Evolutionary conservation across 2,329 filamentous ascomycete species (phyloP), one percentile per base, ranked within the genome.

Genomic region (Exophiala spinifera): DNA sequence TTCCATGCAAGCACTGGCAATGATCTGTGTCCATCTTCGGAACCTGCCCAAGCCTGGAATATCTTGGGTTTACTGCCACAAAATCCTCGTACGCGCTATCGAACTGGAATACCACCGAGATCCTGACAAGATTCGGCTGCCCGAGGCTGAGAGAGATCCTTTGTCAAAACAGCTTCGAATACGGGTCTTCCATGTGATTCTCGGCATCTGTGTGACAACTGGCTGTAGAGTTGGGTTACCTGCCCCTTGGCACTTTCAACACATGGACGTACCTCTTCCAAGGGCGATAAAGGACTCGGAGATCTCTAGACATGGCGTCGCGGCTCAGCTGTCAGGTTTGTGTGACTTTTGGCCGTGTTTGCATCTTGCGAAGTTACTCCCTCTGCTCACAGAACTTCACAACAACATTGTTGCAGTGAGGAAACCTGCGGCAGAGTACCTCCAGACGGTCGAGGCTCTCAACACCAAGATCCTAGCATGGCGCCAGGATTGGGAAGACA

Each of bases 31-130:
- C 2, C 87, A 92, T 67, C 80, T 89, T 3, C 83, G 89, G 55
- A 84, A 83, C 47, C 91, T 94, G 55, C 87, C 88, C 25, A 90
- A 91, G 63, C 88, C 89, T 1, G 88, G 87, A 11, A 83, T 86
- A 39, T 87, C 86, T 50, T 86, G 85, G 72, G 79, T 87, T 61
- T 77, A 91, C 56, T 80, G 80, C 28, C 82, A 81, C 49, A 77
- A 82, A 44, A 81, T 87, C 1, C 74, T 91, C 40, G 77, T 83
- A 4, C 75, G 87, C 25, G 88, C 88, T 8, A 79, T 92, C 33
- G 89, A 94, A 63, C 73, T 90, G 36, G 86, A 88, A 15, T 74
- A 94, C 34, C 88, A 95, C 67, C 80, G 88, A 37, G 85, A 84
- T n/a, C 78, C 79, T 11, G 85, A 83, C 60, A 78, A 79, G 44